Conservation (phyloP, 768 basidiomycete genomes). For the Agaricus sinodeliciosus region DNA sequence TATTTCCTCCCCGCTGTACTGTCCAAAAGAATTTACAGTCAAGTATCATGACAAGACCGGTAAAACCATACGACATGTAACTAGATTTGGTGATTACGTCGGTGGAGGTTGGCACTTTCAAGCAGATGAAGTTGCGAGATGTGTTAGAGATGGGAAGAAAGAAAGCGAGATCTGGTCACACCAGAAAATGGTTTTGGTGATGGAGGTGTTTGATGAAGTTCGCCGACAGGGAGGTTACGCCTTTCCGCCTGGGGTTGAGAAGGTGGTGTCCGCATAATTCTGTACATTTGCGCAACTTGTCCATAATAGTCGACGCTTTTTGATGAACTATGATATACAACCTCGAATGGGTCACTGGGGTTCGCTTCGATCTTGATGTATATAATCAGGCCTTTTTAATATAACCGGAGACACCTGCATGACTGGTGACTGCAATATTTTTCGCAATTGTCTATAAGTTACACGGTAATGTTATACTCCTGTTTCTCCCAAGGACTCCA, state of each 20-base stretch:
- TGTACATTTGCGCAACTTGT: not conserved
- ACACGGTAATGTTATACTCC: constrained; percentile 28
- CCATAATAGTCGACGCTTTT: not conserved
- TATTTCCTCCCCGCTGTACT: constrained; percentile 59
- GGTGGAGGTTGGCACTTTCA: constrained; percentile 81
- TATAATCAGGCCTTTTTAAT: too few species aligned
- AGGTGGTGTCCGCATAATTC: constrained; percentile 24
- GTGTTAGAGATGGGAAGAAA: constrained; percentile 62
- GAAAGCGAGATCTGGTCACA: constrained; percentile 75
- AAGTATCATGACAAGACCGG: constrained; percentile 45
- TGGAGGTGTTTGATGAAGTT: constrained; percentile 85
- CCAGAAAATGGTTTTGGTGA: constrained; percentile 73
- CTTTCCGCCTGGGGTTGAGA: constrained; percentile 60
- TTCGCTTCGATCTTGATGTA: not conserved
- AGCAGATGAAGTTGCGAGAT: constrained; percentile 83
- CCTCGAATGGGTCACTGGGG: too few species aligned
- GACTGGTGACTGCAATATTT: too few species aligned
- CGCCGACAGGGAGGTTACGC: constrained; percentile 61
- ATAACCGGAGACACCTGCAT: too few species aligned
- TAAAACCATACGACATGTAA: constrained; percentile 44
- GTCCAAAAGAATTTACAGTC: constrained; percentile 60
- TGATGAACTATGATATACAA: too few species aligned
- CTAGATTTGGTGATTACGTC: constrained; percentile 46
- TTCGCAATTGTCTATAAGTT: not conserved
- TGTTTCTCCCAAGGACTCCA: constrained; percentile 50